Evolutionary conservation across 2,329 filamentous ascomycete species (phyloP), one percentile per base, ranked within the genome.

Genomic region (Botrytis hyacinthi): DNA sequence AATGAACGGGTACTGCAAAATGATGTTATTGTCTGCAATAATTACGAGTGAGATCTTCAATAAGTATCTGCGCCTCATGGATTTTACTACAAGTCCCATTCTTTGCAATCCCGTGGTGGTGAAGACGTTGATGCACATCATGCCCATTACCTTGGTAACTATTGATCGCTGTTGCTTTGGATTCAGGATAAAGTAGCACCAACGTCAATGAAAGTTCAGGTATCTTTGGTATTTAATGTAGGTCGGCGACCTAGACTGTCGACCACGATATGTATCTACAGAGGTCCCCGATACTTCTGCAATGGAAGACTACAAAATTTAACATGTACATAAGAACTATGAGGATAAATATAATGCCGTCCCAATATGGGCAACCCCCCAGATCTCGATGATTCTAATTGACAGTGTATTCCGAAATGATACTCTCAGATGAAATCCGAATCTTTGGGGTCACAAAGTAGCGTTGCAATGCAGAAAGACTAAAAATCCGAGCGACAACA

Each of bases 241-340:
- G 70, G 70, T 72, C 70, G 70, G 48, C 70, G 70, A 72, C 61
- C 70, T 60, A 60, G 62, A 20, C 37, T 42, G 40, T 72, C 35
- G 51, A 37, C 70, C 37, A 59, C 62, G 29, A 60, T 61, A 72
- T 65, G 70, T 68, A 60, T 16, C 44, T 67, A 8, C 32, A 72
- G 37, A 68, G 62, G 42, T 68, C 62, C 70, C 70, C 70, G 70
- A 68, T 59, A 46, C 40, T 26, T 59, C 40, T 60, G 44, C 62
- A 60, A 67, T 72, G 40, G 70, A 68, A 42, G 40, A 44, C 32
- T 60, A 66, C 46, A 20, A 26, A 59, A n/a, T 26, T 54, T 59
- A 10, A 48, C 37, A 54, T 40, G 35, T n/a, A 67, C 37, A 54
- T 57, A 37, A 57, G 26, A 57, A 42, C 35, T 35, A 57, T 54